A percentile compares a stretch with the other conserved stretches of the same genome.
phyloP scores from a whole-genome alignment of 2,329 filamentous ascomycete genomes.

The Pseudogymnoascus sp. region DNA sequence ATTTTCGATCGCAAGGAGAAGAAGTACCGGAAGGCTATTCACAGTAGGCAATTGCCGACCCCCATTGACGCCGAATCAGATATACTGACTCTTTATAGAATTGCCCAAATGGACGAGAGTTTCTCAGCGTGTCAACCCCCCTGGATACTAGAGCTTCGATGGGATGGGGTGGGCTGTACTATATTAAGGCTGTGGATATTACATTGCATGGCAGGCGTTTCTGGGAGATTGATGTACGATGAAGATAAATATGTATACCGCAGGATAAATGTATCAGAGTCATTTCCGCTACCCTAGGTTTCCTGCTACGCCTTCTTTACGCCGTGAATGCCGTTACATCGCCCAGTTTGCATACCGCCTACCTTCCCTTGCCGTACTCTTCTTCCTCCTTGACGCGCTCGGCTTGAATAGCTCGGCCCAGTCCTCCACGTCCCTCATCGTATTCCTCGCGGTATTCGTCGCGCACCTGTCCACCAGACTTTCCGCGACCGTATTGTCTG shows the following conservation, averaged over 20 bases:
- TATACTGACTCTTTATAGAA: slow-evolving; percentile 41
- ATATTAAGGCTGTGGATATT: slow-evolving; percentile 20
- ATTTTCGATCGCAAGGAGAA: slow-evolving; percentile 96
- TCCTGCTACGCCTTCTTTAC: slow-evolving; percentile 7
- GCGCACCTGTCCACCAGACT: slow-evolving; percentile 91
- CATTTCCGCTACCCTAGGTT: slow-evolving; percentile 4
- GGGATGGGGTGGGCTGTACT: slow-evolving; percentile 10
- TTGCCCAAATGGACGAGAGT: slow-evolving; percentile 91
- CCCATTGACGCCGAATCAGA: slow-evolving; percentile 10
- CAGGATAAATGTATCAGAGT: slow-evolving; percentile 2
- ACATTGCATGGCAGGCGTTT: slow-evolving; percentile 25
- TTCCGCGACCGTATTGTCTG: slow-evolving; percentile 88
- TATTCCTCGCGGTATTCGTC: slow-evolving; percentile 98
- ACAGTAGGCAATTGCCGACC: slow-evolving; percentile 60
- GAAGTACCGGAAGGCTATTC: slow-evolving; percentile 92
- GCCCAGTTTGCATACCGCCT: slow-evolving; percentile 19
- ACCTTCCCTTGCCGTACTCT: slow-evolving; percentile 50
- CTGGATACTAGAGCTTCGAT: slow-evolving; percentile 62
- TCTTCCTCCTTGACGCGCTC: slow-evolving; percentile 51
- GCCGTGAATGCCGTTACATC: not conserved
- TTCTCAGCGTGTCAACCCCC: slow-evolving; percentile 87
- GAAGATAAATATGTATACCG: slow-evolving; percentile 6
- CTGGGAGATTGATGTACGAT: slow-evolving; percentile 7
- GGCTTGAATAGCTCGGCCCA: slow-evolving; percentile 68
- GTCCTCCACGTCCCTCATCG: slow-evolving; percentile 86